Percentiles rank a stretch among this genome's conserved stretches.
phyloP scores from a whole-genome alignment of 2,329 filamentous ascomycete genomes.

The Ophiostoma himal-ulmi region DNA sequence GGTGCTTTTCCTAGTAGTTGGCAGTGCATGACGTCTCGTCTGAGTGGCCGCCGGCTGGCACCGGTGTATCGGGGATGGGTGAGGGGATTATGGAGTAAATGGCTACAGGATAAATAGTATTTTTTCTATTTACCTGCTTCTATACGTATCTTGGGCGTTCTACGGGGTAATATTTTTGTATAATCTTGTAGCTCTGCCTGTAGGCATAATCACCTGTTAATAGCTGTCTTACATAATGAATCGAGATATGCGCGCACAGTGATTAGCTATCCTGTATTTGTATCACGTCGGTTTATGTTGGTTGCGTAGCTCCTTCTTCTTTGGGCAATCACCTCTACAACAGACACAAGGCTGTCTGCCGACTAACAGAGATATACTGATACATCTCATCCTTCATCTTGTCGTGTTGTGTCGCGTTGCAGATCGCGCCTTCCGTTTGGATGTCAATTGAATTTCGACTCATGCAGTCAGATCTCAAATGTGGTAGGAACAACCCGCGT shows the following conservation, averaged over 20 bases:
- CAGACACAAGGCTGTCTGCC: neutral
- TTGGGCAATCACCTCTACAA: neutral
- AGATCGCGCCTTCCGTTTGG: slow-evolving; percentile 1
- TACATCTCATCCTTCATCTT: neutral
- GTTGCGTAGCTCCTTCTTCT: neutral
- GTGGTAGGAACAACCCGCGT: neutral
- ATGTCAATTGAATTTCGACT: neutral
- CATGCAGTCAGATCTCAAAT: neutral
- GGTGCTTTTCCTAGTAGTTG: neutral
- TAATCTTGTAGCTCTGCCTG: neutral
- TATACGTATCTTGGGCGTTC: neutral
- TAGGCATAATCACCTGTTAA: neutral
- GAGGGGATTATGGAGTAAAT: neutral
- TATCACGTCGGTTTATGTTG: neutral
- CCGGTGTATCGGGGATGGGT: neutral
- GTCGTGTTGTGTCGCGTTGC: neutral
- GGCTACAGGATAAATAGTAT: neutral
- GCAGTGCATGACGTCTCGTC: neutral
- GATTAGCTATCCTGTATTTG: neutral
- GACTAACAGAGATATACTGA: neutral
- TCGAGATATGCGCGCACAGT: neutral
- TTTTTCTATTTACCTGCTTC: neutral
- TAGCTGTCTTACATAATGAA: slow-evolving; percentile 1
- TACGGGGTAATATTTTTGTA: neutral
- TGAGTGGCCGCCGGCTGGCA: neutral